Base-by-base conservation (phyloP, 306 rosid species). In the Cicer chorassanicum region DNA sequence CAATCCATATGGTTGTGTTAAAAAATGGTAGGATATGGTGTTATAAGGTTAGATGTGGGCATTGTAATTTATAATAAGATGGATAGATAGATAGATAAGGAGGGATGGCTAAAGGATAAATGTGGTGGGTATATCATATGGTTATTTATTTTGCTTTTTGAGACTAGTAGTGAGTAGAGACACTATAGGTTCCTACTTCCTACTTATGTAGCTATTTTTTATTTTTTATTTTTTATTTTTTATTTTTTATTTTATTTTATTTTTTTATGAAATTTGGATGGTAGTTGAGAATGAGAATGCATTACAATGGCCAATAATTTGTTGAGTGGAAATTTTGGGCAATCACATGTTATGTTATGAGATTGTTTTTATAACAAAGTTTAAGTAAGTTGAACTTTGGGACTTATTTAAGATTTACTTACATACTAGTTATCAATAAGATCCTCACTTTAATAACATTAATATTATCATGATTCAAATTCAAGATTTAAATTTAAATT, bases 1-100 rank as follows among this genome's bases (percentile, higher is more conserved):
- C 99, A 95, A 54, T 95, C 99, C 99, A 95, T 51, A 70, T 54
- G 73, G 72, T 43, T 59, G 69, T 55, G 72, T 21, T 34, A 42
- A 60, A 48, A 60, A 55, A 55, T 53, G 73, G 65, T 45, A 15
- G 10, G 50, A 38, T 74, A 51, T 62, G 50, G 15, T 60, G 68
- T 14, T 82, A 10, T 82, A 10, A 45, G 78, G 57, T 74, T 64
- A 71, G 79, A 73, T 82, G 84, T 49, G 54, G 24, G 43, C 69
- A 62, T 10, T 21, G 46, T 36, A 73, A 43, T 71, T 72, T 77
- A 59, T 78, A 81, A 74, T 50, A 29, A 3, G 36, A 70, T 7
- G 38, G 59, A 13, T 41, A 13, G 72, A 42, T 66, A n/a, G 56
- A 66, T 2, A 80, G 83, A 85, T 78, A 72, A 75, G 70, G 72